Conservation (phyloP, 1,139 yeast genomes). For the Kodamaea sp. region DNA sequence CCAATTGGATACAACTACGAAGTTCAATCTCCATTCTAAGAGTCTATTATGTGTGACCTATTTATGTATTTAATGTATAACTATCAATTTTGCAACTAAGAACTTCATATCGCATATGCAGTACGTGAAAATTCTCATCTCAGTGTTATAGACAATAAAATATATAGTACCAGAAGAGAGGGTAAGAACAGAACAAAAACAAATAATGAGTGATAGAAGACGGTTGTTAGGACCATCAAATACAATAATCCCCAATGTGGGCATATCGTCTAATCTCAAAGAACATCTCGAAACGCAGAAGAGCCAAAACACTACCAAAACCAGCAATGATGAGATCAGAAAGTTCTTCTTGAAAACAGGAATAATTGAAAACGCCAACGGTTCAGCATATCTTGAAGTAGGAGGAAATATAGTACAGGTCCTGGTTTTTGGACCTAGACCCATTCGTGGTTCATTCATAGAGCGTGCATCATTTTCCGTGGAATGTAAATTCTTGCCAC, state of each 20-base stretch:
- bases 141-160: no score
- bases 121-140: constrained; percentile 10
- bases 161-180: constrained; percentile 3
- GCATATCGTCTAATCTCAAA: constrained; percentile 13
- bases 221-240: constrained; percentile 67
- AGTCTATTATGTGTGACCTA: background rate
- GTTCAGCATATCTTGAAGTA: constrained; percentile 78
- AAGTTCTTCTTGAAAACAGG: constrained; percentile 59
- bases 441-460: constrained; percentile 74
- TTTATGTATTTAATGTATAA: constrained; percentile 1
- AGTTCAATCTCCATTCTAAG: no score
- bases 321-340: constrained; percentile 24
- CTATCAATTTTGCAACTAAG: background rate
- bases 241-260: constrained; percentile 50
- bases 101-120: constrained; percentile 7
- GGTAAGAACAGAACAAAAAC: background rate
- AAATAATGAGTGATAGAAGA: constrained; percentile 57
- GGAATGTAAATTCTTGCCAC: constrained; percentile 60
- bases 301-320: constrained; percentile 2
- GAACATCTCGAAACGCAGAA: constrained; percentile 1
- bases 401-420: constrained; percentile 64
- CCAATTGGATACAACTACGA: no score
- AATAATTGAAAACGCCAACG: constrained; percentile 70
- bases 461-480: constrained; percentile 70
- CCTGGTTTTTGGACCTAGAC: constrained; percentile 87